Percentiles rank a stretch among this genome's conserved stretches.
Conservation (phyloP, 352 stramenopile species). For the Pythium sukuiense region DNA sequence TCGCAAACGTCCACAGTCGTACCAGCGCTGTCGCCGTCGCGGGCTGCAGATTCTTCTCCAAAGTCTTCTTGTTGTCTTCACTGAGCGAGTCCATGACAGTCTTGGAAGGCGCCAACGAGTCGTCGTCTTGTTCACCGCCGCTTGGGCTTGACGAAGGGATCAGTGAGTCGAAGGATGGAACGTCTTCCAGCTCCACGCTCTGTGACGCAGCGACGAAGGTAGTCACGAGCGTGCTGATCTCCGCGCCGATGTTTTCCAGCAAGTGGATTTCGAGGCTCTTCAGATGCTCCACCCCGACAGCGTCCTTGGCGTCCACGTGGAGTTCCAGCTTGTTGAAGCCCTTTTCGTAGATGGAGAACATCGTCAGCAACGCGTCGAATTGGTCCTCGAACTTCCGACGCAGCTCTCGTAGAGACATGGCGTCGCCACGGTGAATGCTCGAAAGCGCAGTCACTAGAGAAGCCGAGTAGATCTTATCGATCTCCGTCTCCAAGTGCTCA, state of each 20-base stretch:
- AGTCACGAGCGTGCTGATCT: conserved; percentile 58
- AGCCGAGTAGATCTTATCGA: conserved; percentile 51
- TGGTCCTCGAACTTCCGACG: conserved; percentile 74
- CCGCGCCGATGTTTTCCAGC: conserved; percentile 45
- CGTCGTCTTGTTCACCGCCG: not conserved
- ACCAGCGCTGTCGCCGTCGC: conserved; percentile 55
- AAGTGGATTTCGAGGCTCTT: conserved; percentile 53
- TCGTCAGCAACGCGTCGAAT: conserved; percentile 62
- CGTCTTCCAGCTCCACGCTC: conserved; percentile 52
- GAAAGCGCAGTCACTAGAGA: conserved; percentile 55
- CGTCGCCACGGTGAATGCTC: conserved; percentile 71
- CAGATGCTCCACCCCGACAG: conserved; percentile 43
- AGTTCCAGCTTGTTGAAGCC: conserved; percentile 68
- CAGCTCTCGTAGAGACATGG: conserved; percentile 64
- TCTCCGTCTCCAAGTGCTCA: conserved; percentile 41
- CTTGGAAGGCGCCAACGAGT: conserved; percentile 8
- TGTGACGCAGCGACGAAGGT: conserved; percentile 70
- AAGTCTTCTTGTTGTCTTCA: conserved; percentile 61
- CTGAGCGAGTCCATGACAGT: conserved; percentile 38
- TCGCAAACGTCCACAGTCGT: conserved; percentile 68
- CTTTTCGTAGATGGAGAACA: conserved; percentile 60
- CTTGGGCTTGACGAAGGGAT: conserved; percentile 12
- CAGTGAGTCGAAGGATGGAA: conserved; percentile 35
- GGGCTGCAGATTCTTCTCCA: conserved; percentile 56
- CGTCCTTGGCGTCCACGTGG: conserved; percentile 54